phyloP scores from a whole-genome alignment of 176 grass and related monocot species.

The Thinopyrum elongatum region DNA sequence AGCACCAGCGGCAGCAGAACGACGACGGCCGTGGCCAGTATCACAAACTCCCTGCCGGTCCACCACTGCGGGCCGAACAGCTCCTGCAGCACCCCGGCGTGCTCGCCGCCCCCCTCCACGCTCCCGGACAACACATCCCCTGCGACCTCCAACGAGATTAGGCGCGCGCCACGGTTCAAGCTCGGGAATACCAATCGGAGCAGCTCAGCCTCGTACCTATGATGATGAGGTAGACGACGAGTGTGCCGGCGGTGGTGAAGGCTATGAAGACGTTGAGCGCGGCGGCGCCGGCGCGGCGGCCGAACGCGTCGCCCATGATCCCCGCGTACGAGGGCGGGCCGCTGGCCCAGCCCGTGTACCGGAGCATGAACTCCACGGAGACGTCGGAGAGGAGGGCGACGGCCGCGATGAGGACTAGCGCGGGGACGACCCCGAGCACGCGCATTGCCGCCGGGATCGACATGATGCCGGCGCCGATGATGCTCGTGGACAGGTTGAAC shows the following conservation, averaged over 20 bases:
- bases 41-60: slow-evolving; percentile 59
- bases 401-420: slow-evolving; percentile 43
- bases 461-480: slow-evolving; percentile 95
- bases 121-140: slow-evolving; percentile 87
- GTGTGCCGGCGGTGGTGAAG: slow-evolving; percentile 62
- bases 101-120: slow-evolving; percentile 39
- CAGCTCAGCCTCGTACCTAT: slow-evolving; percentile 43
- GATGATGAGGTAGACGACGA: slow-evolving; percentile 93
- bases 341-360: slow-evolving; percentile 49
- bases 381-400: slow-evolving; percentile 58
- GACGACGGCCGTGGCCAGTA: slow-evolving; percentile 50
- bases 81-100: slow-evolving; percentile 70
- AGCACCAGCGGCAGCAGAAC: slow-evolving; percentile 77
- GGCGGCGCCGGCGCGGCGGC: slow-evolving; percentile 47
- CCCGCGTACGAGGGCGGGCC: slow-evolving; percentile 56
- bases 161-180: background rate
- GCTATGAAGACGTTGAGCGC: slow-evolving; percentile 58
- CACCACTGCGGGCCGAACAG: slow-evolving; percentile 79
- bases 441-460: slow-evolving; percentile 90
- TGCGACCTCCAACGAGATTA: slow-evolving; percentile 23
- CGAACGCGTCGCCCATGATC: slow-evolving; percentile 72
- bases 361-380: slow-evolving; percentile 75
- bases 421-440: slow-evolving; percentile 68
- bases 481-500: slow-evolving; percentile 93
- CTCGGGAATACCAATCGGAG: background rate